Conservation (phyloP, 2,329 filamentous ascomycete genomes). For the Colletotrichum truncatum region DNA sequence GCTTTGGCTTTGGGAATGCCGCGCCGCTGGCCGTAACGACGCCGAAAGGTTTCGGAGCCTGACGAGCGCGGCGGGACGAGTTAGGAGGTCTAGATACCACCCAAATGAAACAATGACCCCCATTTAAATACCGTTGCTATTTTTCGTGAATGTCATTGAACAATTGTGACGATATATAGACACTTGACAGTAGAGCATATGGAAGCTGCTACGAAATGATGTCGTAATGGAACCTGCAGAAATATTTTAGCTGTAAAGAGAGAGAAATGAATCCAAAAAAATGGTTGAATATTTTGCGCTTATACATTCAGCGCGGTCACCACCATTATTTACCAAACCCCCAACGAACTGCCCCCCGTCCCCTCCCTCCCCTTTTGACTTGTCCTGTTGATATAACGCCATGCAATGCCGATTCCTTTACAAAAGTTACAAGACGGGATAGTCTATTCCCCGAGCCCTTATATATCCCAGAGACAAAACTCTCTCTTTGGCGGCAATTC, state of each 20-base stretch:
- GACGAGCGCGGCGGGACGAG: conserved; percentile 16
- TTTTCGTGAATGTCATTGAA: background rate
- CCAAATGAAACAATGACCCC: conserved; percentile 24
- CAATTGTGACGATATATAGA: too few relatives aligned
- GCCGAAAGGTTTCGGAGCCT: conserved; percentile 5
- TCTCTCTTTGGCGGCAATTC: conserved; percentile 81
- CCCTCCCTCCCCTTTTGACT: background rate
- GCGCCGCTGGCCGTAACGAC: background rate
- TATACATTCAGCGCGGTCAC: too few relatives aligned
- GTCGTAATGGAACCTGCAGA: too few relatives aligned
- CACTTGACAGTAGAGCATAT: too few relatives aligned
- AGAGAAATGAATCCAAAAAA: too few relatives aligned
- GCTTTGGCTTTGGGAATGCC: conserved; percentile 16
- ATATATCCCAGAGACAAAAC: conserved; percentile 80
- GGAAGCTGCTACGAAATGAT: too few relatives aligned
- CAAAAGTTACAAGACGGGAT: background rate
- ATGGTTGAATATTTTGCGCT: too few relatives aligned
- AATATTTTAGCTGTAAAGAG: too few relatives aligned
- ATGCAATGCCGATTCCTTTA: conserved; percentile 22
- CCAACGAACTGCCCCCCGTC: background rate
- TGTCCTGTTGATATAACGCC: conserved; percentile 14
- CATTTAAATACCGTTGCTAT: background rate
- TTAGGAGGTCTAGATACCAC: conserved; percentile 29
- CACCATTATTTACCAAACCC: background rate
- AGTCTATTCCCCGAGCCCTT: conserved; percentile 31